Base-by-base conservation (phyloP, 176 grass and related monocot species). In the Triticum turgidum region DNA sequence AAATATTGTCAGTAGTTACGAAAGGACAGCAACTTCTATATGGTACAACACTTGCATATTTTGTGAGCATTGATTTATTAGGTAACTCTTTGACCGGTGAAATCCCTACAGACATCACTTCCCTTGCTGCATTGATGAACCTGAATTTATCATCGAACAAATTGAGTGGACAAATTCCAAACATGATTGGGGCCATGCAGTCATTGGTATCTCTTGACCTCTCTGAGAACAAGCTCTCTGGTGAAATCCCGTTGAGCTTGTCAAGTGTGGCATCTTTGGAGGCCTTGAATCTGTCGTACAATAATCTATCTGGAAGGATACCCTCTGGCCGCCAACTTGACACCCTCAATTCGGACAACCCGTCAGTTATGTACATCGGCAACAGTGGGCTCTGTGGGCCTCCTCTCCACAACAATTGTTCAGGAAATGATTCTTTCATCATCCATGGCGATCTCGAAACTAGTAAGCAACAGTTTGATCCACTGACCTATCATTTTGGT, bases 121-220 rank as follows among this genome's bases (percentile, higher is more conserved):
- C 17, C 8, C 86, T 92, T 49, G 9, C 6, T 25, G 47, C 12
- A 47, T 4, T 89, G 13, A 44, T 64, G 2, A 83, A 61, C n/a
- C 72, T 92, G 41, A 89, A 89, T 39, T 62, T 89, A 15, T 89
- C 90, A 6, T 21, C 21, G 29, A 92, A 88, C 39, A 47, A 54
- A n/a, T 77, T 92, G 1, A 83, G 22, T 5, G 83, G 83, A 49
- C 21, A 45, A 18, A 89, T 92, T 52, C 69, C 86, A 6, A 21
- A 79, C 25, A 72, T 4, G 10, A 92, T 89, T 42, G 83, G 86
- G 0, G 9, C 22, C 7, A 42, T 92, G 80, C 17, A 34, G n/a
- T 89, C 62, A 45, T 41, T 92, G 24, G 87, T 89, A 47, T 92
- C 90, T n/a, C 68, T 92, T 2, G 90, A 92, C 30, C 54, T 92